Evolutionary conservation across 2,329 filamentous ascomycete genomes (phyloP), one percentile per base, ranked within the genome.

Genomic region (Trichoderma sp.): DNA sequence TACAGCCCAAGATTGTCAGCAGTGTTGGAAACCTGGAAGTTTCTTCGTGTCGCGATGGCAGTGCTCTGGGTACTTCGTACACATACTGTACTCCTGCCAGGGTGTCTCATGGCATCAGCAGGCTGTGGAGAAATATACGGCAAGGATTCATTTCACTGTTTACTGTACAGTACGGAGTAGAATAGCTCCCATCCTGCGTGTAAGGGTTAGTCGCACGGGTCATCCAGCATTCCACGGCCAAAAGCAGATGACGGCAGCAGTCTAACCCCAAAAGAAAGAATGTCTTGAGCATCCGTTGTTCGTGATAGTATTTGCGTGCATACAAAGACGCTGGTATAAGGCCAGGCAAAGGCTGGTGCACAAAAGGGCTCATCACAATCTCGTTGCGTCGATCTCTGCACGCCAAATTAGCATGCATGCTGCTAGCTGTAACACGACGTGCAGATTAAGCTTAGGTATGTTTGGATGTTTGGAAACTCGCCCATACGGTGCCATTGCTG

Each of bases 291-390:
- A 42, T 27, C 29, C 35, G 35, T 19, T 39, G 27, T 48, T 34
- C 27, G 13, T 37, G 29, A 45, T 34, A 1, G 27, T n/a, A 19
- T 22, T 29, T 42, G 19, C 54, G 12, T 39, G 19, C 19, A 19
- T n/a, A 17, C 13, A 29, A 25, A 37, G 22, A 19, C 13, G 35
- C 27, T 19, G 50, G 48, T 34, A 32, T 29, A 52, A 42, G 39
- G 29, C 42, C 59, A 37, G 52, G 25, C 22, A 25, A 45, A 35
- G 61, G 37, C 61, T 45, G 35, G 64, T 56, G 54, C 56, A 67
- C 54, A 61, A 53, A 60, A 61, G 45, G 19, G 64, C 35, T 45
- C 57, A 67, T 67, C 56, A 25, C 35, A 67, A 67, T 67, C 29
- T 67, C 64, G 35, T 13, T 42, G 12, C 48, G 64, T 29, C 56